Conservation (phyloP, 208 protist genomes). For the Leishmania martiniquensis region DNA sequence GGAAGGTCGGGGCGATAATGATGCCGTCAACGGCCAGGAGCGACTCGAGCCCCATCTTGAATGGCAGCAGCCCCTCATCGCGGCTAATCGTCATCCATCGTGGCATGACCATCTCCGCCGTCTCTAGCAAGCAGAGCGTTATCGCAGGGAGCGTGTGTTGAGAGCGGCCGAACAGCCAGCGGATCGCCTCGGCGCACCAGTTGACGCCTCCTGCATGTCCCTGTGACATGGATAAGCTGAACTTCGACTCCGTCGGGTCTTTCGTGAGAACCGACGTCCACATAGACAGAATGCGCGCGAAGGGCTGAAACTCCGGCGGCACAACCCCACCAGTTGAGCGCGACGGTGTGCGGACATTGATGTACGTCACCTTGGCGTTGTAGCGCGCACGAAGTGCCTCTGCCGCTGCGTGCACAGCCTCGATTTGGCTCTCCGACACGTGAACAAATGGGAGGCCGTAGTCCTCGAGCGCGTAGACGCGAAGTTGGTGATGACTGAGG, state of each 20-base stretch:
- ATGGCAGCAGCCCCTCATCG: constrained; percentile 31
- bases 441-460: constrained; percentile 62
- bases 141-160: constrained; percentile 82
- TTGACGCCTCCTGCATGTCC: constrained; percentile 42
- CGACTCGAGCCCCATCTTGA: constrained; percentile 70
- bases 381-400: constrained; percentile 55
- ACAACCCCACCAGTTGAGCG: constrained; percentile 64
- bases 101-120: constrained; percentile 47
- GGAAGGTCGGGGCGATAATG: constrained; percentile 78
- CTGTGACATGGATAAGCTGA: constrained; percentile 65
- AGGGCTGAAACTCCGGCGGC: constrained; percentile 58
- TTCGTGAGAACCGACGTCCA: constrained; percentile 66
- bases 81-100: constrained; percentile 41
- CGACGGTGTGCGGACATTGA: constrained; percentile 69
- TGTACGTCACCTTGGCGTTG: constrained; percentile 67
- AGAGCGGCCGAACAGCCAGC: constrained; percentile 69
- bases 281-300: constrained; percentile 66
- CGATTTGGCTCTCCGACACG: constrained; percentile 54
- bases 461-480: constrained; percentile 85
- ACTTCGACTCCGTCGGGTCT: constrained; percentile 68
- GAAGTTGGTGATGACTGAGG: constrained; percentile 41
- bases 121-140: constrained; percentile 71
- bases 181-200: constrained; percentile 58
- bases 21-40: constrained; percentile 72
- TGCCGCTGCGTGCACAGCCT: constrained; percentile 60